phyloP scores from a whole-genome alignment of 176 grass and related monocot species.

The Oryza coarctata region DNA sequence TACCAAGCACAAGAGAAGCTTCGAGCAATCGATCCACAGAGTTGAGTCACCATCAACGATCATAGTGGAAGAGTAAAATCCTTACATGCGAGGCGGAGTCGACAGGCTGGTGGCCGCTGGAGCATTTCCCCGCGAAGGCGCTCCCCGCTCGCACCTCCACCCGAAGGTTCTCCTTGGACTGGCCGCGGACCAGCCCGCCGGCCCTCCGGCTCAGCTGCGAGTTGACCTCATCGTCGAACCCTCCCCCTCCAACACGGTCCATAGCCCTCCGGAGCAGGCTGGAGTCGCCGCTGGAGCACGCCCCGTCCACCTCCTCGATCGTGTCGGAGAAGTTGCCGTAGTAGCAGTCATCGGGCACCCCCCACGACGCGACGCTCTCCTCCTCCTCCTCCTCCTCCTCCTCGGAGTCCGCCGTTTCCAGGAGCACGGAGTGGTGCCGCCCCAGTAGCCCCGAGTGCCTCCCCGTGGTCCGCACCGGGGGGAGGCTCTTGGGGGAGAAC shows the following conservation, averaged over 20 bases:
- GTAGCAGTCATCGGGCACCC: conserved; percentile 44
- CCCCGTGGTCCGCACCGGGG: conserved; percentile 44
- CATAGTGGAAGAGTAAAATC: background rate
- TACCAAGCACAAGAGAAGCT: background rate
- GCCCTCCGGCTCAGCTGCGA: conserved; percentile 49
- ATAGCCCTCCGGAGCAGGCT: conserved; percentile 46
- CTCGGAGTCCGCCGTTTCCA: conserved; percentile 41
- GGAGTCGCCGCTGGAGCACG: conserved; percentile 73
- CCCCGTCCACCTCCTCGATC: conserved; percentile 58
- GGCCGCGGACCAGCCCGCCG: conserved; percentile 44
- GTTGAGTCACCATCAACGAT: background rate
- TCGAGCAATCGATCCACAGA: background rate
- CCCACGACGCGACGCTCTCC: conserved; percentile 78
- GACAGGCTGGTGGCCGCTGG: background rate
- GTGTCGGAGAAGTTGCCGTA: conserved; percentile 61
- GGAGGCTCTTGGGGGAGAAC: conserved; percentile 60
- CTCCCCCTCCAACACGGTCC: conserved; percentile 17
- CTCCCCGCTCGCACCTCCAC: conserved; percentile 45
- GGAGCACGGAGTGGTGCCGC: conserved; percentile 44
- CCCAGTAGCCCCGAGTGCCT: conserved; percentile 52
- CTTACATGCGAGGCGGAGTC: conserved; percentile 40
- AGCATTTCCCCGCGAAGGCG: conserved; percentile 24
- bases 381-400: conserved; percentile 45
- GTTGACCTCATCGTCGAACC: conserved; percentile 52
- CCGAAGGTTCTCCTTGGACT: conserved; percentile 81